A percentile compares a stretch with the other conserved stretches of the same genome.
Conservation (phyloP, 441 rosid genomes). For the Sinapis alba region DNA sequence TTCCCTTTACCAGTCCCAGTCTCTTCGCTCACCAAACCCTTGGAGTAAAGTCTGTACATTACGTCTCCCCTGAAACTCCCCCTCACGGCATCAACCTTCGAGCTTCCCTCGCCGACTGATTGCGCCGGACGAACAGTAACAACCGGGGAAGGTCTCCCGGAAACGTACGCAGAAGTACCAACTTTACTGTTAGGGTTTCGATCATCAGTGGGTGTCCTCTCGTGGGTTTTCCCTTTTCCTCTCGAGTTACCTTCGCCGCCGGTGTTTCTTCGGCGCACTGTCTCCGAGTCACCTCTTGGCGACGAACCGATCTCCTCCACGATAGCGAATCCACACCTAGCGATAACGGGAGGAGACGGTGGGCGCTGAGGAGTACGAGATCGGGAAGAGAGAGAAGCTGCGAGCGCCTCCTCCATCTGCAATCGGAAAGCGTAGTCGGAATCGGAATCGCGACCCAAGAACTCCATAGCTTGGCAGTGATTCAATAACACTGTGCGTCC, state of each 20-base stretch:
- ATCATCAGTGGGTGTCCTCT: background rate
- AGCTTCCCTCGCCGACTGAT: slow-evolving; percentile 11
- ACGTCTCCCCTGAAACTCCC: slow-evolving; percentile 1
- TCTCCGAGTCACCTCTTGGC: slow-evolving; percentile 34
- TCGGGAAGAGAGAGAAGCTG: slow-evolving; percentile 57
- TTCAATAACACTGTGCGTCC: background rate
- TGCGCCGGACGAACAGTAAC: background rate
- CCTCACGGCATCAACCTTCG: background rate
- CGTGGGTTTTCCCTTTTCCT: background rate
- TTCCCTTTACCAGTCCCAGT: slow-evolving; percentile 26
- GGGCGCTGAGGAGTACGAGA: slow-evolving; percentile 46
- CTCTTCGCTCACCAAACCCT: slow-evolving; percentile 72
- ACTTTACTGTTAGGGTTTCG: slow-evolving; percentile 13
- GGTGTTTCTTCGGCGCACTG: background rate
- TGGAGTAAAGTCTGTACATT: slow-evolving; percentile 54
- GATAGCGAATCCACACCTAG: background rate
- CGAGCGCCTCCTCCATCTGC: slow-evolving; percentile 67
- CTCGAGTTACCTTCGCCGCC: slow-evolving; percentile 20
- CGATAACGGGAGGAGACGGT: slow-evolving; percentile 21
- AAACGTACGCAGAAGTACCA: background rate
- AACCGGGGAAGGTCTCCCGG: background rate
- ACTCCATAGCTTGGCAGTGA: slow-evolving; percentile 17
- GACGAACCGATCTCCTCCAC: slow-evolving; percentile 1
- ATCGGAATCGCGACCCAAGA: slow-evolving; percentile 48
- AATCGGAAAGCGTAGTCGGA: slow-evolving; percentile 64